Evolutionary conservation across 306 rosid genomes (phyloP).

Genomic region (Morella rubra): DNA sequence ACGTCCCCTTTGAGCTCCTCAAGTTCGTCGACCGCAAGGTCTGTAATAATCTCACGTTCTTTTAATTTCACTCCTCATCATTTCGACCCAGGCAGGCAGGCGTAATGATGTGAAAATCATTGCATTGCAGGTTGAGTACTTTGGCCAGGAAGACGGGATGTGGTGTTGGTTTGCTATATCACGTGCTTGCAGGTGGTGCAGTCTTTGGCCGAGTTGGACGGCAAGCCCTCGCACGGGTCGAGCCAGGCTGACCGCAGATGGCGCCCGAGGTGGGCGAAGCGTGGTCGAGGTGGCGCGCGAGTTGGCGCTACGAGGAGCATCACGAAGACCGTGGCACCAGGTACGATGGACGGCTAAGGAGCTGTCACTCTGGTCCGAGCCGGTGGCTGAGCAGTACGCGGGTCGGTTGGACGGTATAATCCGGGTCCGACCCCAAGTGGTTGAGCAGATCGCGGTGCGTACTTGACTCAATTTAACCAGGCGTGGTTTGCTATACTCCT

Average conservation of each 20-base stretch:
- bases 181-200: slow-evolving; percentile 38
- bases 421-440: no score
- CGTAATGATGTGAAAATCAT: no score
- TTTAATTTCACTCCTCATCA: no score
- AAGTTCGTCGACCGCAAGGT: slow-evolving; percentile 52
- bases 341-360: slow-evolving; percentile 37
- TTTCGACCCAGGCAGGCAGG: no score
- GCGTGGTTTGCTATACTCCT: no score
- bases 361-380: slow-evolving; percentile 40
- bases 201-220: slow-evolving; percentile 34
- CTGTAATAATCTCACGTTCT: neutral
- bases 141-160: no score
- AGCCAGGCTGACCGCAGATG: slow-evolving; percentile 21
- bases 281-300: slow-evolving; percentile 39
- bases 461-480: no score
- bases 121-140: no score
- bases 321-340: slow-evolving; percentile 18
- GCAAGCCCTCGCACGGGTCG: slow-evolving; percentile 37
- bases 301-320: slow-evolving; percentile 32
- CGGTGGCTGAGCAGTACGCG: slow-evolving; percentile 44
- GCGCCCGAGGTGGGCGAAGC: slow-evolving; percentile 26
- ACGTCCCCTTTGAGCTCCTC: slow-evolving; percentile 47
- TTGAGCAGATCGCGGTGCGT: no score
- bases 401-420: slow-evolving; percentile 46
- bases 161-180: no score